Evolutionary conservation across 257 asterid genomes (phyloP).

Genomic region (Mentha longifolia): DNA sequence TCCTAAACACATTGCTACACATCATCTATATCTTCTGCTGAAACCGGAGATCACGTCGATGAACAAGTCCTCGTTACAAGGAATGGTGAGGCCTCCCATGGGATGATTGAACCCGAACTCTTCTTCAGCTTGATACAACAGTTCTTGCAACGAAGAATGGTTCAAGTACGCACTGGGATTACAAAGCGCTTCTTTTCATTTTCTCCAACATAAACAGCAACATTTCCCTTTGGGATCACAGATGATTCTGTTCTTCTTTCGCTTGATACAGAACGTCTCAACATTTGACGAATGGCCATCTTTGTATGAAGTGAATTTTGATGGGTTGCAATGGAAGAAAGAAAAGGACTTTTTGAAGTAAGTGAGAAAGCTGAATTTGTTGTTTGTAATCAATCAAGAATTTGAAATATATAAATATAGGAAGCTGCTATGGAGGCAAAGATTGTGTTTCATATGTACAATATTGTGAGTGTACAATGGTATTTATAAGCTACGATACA

Average conservation of each 20-base stretch:
- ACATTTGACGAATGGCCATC: constrained; percentile 22
- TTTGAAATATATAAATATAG: too few species aligned
- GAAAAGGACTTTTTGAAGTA: too few species aligned
- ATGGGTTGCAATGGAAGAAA: background rate
- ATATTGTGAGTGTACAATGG: too few species aligned
- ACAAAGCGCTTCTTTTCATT: constrained; percentile 23
- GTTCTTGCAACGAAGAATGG: constrained; percentile 41
- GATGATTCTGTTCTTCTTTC: background rate
- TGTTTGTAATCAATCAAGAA: too few species aligned
- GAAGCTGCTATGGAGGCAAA: too few species aligned
- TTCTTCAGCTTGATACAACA: constrained; percentile 35
- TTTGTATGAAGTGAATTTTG: background rate
- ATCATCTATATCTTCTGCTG: constrained; percentile 18
- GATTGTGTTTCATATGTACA: too few species aligned
- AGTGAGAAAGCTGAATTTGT: too few species aligned
- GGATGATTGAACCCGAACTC: constrained; percentile 42
- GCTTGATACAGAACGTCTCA: constrained; percentile 13
- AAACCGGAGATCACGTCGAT: constrained; percentile 17
- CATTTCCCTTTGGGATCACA: constrained; percentile 44
- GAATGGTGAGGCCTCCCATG: constrained; percentile 40
- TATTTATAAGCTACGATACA: too few species aligned
- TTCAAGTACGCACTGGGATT: constrained; percentile 32
- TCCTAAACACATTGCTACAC: background rate
- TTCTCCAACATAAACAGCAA: constrained; percentile 36
- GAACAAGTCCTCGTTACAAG: constrained; percentile 36